Conservation (phyloP, 2,329 filamentous ascomycete species). For the Talaromyces albobiverticillius region DNA sequence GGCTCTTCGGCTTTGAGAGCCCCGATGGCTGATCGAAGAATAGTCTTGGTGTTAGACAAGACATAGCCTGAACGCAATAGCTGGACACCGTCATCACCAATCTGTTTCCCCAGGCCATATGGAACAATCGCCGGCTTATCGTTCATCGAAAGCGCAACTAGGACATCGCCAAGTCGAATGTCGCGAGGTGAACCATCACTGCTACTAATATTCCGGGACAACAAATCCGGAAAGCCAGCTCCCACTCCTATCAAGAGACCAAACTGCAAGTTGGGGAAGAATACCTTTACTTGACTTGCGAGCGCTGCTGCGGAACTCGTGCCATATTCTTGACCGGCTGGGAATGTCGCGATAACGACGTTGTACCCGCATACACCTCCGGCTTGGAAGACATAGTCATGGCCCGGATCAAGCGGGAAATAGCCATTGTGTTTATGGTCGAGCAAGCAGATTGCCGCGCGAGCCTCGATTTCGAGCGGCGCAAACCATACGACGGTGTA, state of each 20-base stretch:
- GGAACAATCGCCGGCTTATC: slow-evolving; percentile 27
- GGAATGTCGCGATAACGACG: slow-evolving; percentile 34
- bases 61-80: slow-evolving; percentile 21
- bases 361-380: slow-evolving; percentile 37
- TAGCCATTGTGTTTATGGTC: slow-evolving; percentile 29
- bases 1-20: background rate
- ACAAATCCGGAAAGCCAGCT: slow-evolving; percentile 31
- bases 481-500: slow-evolving; percentile 40
- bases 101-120: slow-evolving; percentile 36
- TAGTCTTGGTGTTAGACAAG: slow-evolving; percentile 22
- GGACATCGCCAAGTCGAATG: slow-evolving; percentile 39
- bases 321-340: slow-evolving; percentile 34
- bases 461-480: slow-evolving; percentile 36
- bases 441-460: slow-evolving; percentile 33
- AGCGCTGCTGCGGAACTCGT: slow-evolving; percentile 33
- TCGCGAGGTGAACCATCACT: slow-evolving; percentile 22
- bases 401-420: slow-evolving; percentile 29
- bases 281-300: slow-evolving; percentile 32
- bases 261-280: slow-evolving; percentile 37
- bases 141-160: slow-evolving; percentile 27
- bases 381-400: slow-evolving; percentile 38
- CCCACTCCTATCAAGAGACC: slow-evolving; percentile 38
- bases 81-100: slow-evolving; percentile 22
- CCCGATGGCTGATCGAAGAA: slow-evolving; percentile 29
- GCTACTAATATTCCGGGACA: too few species aligned